Percentiles rank a stretch among this genome's conserved stretches.
These are phyloP conservation scores for Chalciporus chontae DNA, from an alignment of 768 basidiomycete species.

Conservation along the genomic window DNA sequence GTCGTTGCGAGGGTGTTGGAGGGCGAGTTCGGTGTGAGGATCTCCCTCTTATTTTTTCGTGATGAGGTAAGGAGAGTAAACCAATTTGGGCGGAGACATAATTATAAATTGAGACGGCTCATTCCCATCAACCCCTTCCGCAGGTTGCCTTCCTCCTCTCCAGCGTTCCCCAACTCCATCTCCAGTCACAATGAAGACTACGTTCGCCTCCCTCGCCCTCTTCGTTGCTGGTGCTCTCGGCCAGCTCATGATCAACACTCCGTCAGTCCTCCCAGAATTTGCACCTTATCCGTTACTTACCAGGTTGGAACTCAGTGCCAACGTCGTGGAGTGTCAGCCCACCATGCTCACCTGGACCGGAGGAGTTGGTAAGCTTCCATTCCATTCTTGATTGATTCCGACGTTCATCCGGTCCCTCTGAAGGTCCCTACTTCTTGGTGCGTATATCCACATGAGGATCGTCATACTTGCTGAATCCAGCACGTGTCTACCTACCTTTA, in stretches of 20 bases:
- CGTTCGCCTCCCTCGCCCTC: conserved; percentile 37
- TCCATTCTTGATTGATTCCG: neutral
- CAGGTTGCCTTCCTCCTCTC: conserved; percentile 16
- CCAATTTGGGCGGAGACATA: conserved; percentile 33
- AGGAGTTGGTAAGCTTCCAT: conserved; percentile 46
- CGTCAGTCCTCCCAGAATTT: conserved; percentile 44
- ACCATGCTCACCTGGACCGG: conserved; percentile 51
- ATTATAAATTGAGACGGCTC: conserved; percentile 28
- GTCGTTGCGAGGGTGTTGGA: no score
- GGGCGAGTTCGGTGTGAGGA: no score
- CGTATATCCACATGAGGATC: conserved; percentile 23
- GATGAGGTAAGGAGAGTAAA: conserved; percentile 11
- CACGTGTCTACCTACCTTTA: conserved; percentile 17
- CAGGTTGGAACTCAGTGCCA: conserved; percentile 33
- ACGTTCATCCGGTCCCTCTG: neutral
- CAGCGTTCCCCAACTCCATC: conserved; percentile 20
- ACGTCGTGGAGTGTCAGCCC: conserved; percentile 56
- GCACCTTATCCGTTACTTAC: neutral
- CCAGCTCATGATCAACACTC: conserved; percentile 65
- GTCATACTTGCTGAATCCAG: neutral
- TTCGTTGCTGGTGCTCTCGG: conserved; percentile 42
- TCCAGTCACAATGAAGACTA: conserved; percentile 46
- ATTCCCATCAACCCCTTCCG: conserved; percentile 17
- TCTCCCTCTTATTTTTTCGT: neutral
- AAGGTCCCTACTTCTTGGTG: conserved; percentile 68